A percentile compares a stretch with the other conserved stretches of the same genome.
phyloP scores from a whole-genome alignment of 352 stramenopile genomes.

The Pythium scleroteichum region DNA sequence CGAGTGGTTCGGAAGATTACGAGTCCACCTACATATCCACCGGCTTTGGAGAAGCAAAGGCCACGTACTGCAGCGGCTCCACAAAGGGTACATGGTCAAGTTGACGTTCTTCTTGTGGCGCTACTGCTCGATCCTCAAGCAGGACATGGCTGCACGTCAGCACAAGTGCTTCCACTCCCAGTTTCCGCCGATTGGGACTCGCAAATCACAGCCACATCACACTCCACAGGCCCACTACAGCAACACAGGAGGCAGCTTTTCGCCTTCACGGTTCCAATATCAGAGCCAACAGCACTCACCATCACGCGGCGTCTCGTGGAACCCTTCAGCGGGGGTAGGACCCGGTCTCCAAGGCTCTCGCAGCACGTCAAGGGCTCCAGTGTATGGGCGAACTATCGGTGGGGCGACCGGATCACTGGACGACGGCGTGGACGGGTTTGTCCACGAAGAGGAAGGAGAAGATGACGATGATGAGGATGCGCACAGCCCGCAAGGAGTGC shows the following conservation, averaged over 20 bases:
- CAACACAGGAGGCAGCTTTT: background rate
- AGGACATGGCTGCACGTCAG: conserved; percentile 26
- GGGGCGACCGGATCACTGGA: background rate
- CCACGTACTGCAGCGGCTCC: conserved; percentile 44
- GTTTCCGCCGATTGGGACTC: conserved; percentile 12
- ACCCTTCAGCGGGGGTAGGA: background rate
- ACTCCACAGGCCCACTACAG: background rate
- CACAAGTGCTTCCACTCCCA: conserved; percentile 27
- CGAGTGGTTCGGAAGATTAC: conserved; percentile 23
- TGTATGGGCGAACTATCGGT: background rate
- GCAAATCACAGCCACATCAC: background rate
- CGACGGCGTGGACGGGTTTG: conserved; percentile 16
- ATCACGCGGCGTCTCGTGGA: conserved; percentile 21
- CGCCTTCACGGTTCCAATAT: background rate
- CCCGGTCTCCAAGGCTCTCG: background rate
- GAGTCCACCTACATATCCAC: conserved; percentile 17
- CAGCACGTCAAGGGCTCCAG: conserved; percentile 10
- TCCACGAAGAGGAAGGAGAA: conserved; percentile 10
- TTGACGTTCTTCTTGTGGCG: conserved; percentile 37
- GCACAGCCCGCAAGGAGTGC: conserved; percentile 1
- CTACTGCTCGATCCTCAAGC: conserved; percentile 35
- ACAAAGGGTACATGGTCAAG: conserved; percentile 39
- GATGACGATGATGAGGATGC: conserved; percentile 3
- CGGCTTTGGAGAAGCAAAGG: conserved; percentile 41
- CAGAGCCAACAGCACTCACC: background rate